Evolutionary conservation across 2,329 filamentous ascomycete genomes (phyloP).

Genomic region (Sordariomycetes sp.): DNA sequence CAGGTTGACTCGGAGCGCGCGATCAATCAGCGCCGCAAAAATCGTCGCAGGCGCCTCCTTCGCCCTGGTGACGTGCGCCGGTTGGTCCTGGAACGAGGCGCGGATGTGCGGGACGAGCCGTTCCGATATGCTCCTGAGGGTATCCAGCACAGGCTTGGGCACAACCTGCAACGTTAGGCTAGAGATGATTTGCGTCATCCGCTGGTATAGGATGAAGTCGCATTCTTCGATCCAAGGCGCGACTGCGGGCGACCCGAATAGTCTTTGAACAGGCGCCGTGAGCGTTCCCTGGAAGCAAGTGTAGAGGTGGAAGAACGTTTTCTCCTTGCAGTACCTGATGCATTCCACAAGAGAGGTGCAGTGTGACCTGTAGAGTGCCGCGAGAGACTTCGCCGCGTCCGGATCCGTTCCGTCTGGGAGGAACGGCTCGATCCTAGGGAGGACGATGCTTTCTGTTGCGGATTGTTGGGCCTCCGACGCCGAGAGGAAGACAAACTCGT

Average conservation of each 20-base stretch:
- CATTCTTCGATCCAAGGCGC: constrained; percentile 92
- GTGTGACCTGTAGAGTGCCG: constrained; percentile 82
- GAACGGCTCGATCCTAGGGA: constrained; percentile 80
- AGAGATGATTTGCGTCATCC: constrained; percentile 86
- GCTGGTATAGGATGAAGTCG: constrained; percentile 91
- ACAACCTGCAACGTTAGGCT: constrained; percentile 85
- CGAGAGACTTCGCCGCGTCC: constrained; percentile 75
- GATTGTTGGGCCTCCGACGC: constrained; percentile 30
- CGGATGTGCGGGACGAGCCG: constrained; percentile 70
- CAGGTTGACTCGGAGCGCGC: constrained; percentile 81
- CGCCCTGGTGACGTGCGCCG: constrained; percentile 71
- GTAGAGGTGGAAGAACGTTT: constrained; percentile 90
- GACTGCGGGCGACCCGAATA: constrained; percentile 69
- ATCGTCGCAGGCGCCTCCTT: constrained; percentile 81
- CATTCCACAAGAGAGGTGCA: constrained; percentile 93
- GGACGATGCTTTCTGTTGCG: constrained; percentile 56
- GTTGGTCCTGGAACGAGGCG: constrained; percentile 74
- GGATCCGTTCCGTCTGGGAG: constrained; percentile 70
- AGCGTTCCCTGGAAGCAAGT: constrained; percentile 92
- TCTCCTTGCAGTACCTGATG: constrained; percentile 91
- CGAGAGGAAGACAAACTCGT: constrained; percentile 47
- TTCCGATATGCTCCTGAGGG: constrained; percentile 75
- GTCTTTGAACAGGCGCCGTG: constrained; percentile 90
- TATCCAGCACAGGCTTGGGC: constrained; percentile 75
- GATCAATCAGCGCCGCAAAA: constrained; percentile 75